Conservation (phyloP, 2,329 filamentous ascomycete genomes). For the Aureobasidium sp. region DNA sequence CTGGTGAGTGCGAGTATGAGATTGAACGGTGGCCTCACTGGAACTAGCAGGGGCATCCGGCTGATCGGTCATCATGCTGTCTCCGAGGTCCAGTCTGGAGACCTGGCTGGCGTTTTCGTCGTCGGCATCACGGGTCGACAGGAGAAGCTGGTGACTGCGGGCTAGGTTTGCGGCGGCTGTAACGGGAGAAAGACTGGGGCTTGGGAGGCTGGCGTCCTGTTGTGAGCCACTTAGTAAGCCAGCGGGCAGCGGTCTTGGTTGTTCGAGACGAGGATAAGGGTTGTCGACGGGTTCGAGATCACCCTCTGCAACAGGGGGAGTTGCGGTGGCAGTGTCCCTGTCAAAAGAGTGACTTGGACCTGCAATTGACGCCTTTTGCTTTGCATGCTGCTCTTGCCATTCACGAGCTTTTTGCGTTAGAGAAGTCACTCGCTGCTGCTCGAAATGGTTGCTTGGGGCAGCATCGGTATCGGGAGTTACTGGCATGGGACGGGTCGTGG, state of each 20-base stretch:
- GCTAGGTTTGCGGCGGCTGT: slow-evolving; percentile 63
- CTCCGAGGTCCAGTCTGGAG: slow-evolving; percentile 26
- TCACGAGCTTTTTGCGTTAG: slow-evolving; percentile 7
- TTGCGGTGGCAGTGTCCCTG: slow-evolving; percentile 41
- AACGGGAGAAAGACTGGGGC: slow-evolving; percentile 82
- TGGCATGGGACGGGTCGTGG: slow-evolving; percentile 16
- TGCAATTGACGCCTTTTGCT: not conserved
- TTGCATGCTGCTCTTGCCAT: slow-evolving; percentile 10
- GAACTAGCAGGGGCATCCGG: not conserved
- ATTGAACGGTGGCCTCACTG: not conserved
- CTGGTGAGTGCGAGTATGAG: not conserved
- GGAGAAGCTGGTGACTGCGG: slow-evolving; percentile 22
- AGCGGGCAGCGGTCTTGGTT: slow-evolving; percentile 29
- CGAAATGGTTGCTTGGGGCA: slow-evolving; percentile 10
- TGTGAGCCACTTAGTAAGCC: slow-evolving; percentile 61
- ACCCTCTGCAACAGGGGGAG: slow-evolving; percentile 65
- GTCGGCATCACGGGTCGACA: slow-evolving; percentile 16
- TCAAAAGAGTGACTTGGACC: not conserved
- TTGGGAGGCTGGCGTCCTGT: slow-evolving; percentile 87
- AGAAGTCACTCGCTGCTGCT: not conserved
- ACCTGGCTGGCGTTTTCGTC: slow-evolving; percentile 25
- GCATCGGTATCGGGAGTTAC: slow-evolving; percentile 28
- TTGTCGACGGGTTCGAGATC: slow-evolving; percentile 50
- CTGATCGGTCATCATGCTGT: slow-evolving; percentile 14
- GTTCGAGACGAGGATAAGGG: slow-evolving; percentile 2